Evolutionary conservation across 75 land plant genomes (phyloP), one percentile per base, ranked within the genome.

Genomic region (Cunninghamia lanceolata): DNA sequence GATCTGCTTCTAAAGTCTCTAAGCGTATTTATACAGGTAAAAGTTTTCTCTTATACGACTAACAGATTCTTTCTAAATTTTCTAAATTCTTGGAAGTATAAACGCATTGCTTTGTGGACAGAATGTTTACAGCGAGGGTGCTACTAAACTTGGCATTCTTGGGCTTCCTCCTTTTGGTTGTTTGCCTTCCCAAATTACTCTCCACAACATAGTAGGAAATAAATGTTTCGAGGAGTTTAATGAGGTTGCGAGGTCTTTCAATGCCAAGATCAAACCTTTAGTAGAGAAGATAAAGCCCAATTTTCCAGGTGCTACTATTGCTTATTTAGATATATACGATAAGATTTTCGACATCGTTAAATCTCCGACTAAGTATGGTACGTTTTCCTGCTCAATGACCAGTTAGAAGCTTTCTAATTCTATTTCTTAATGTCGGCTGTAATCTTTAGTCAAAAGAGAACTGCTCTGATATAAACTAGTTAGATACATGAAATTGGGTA

Each of bases 111-210:
- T 50, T 14, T 50, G 53, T 50, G 2, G 4, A 4, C 93, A 95
- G 97, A 85, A 88, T 50, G 84, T 95, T 14, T 93, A 92, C 84
- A 10, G 28, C 0, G 34, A 91, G 54, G 97, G 97, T 39, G 95
- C 89, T 19, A 87, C 94, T 84, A 93, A 59, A 52, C 84, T 94
- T 66, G 94, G 89, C 11, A 89, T 95, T 19, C 86, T 93, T 40
- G 82, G 93, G 38, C 83, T 95, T 84, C 93, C 95, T 28, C 94
- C 97, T 4, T n/a, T 90, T 4, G 95, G 97, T 52, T 96, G 96
- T 82, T 39, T 94, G 53, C 97, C 97, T 46, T 89, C 87, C 38
- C 85, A 89, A n/a, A 91, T 93, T 9, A 93, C 89, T 0, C 4
- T 89, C n/a, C 88, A 89, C 28, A 90, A 92, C 3, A 30, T 63